phyloP scores from a whole-genome alignment of 2,329 filamentous ascomycete genomes.

The Tolypocladium tundrense region DNA sequence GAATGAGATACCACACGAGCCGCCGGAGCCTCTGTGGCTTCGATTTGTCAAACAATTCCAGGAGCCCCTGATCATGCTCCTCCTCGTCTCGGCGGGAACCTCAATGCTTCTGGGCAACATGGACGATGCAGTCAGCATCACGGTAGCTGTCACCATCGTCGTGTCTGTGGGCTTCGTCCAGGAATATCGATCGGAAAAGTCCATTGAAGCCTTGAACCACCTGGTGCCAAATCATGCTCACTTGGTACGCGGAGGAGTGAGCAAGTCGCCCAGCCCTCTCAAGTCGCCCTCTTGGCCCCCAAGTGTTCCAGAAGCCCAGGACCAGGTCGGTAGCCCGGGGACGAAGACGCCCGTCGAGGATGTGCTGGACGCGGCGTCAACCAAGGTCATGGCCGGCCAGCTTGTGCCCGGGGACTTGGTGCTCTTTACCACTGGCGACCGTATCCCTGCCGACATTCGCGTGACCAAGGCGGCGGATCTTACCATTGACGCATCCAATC shows the following conservation, averaged over 20 bases:
- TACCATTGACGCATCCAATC: conserved; percentile 90
- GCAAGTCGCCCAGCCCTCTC: conserved; percentile 19
- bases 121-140: conserved; percentile 92
- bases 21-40: conserved; percentile 88
- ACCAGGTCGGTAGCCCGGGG: conserved; percentile 31
- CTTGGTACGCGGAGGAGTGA: conserved; percentile 59
- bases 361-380: conserved; percentile 60
- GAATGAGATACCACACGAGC: conserved; percentile 91
- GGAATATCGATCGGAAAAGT: conserved; percentile 96
- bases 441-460: conserved; percentile 90
- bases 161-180: conserved; percentile 94
- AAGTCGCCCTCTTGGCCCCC: conserved; percentile 39
- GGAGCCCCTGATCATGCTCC: conserved; percentile 86
- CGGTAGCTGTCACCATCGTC: conserved; percentile 91
- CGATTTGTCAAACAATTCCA: conserved; percentile 96
- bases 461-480: conserved; percentile 86
- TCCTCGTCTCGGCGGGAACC: conserved; percentile 77
- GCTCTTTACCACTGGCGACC: conserved; percentile 88
- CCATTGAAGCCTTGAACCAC: conserved; percentile 86
- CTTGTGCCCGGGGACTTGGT: conserved; percentile 90
- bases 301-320: conserved; percentile 29
- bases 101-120: conserved; percentile 87
- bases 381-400: conserved; percentile 76
- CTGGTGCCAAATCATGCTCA: conserved; percentile 93
- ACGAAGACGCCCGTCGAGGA: conserved; percentile 51